A percentile compares a stretch with the other conserved stretches of the same genome.
Conservation (phyloP, 768 basidiomycete genomes). For the Austroboletus festivus region DNA sequence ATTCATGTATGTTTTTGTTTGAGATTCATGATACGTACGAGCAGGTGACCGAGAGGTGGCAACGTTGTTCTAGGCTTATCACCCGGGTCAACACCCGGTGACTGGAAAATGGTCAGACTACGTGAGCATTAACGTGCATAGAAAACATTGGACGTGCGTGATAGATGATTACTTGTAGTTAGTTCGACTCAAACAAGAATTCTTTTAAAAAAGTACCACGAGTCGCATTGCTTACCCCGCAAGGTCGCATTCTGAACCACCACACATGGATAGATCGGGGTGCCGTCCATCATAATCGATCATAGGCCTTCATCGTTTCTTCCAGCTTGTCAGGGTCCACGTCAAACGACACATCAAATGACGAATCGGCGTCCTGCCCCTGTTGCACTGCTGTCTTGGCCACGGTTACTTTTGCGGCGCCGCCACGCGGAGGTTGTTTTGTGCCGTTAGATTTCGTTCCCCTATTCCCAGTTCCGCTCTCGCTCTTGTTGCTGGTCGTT, state of each 20-base stretch:
- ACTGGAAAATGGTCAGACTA: no score
- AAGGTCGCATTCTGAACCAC: background rate
- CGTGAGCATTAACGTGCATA: no score
- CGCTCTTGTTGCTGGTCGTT: no score
- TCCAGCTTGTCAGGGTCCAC: slow-evolving; percentile 29
- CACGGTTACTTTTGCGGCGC: background rate
- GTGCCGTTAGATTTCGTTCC: background rate
- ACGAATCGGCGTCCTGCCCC: slow-evolving; percentile 26
- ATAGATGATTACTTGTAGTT: slow-evolving; percentile 4
- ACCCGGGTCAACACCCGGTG: no score
- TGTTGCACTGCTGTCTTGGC: background rate
- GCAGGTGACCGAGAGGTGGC: no score
- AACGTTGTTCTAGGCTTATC: no score
- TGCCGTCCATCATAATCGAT: slow-evolving; percentile 7
- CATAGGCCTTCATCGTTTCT: slow-evolving; percentile 31
- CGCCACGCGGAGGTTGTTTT: background rate
- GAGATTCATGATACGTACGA: no score
- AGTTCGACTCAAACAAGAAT: no score
- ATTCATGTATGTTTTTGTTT: no score
- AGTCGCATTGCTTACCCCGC: no score
- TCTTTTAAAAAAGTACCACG: no score
- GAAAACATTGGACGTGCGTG: no score
- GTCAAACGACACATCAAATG: slow-evolving; percentile 32
- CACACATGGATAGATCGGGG: background rate
- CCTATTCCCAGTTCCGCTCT: slow-evolving; percentile 4